Evolutionary conservation across 2,329 filamentous ascomycete species (phyloP), one percentile per base, ranked within the genome.

Genomic region (Fusarium euwallaceae): DNA sequence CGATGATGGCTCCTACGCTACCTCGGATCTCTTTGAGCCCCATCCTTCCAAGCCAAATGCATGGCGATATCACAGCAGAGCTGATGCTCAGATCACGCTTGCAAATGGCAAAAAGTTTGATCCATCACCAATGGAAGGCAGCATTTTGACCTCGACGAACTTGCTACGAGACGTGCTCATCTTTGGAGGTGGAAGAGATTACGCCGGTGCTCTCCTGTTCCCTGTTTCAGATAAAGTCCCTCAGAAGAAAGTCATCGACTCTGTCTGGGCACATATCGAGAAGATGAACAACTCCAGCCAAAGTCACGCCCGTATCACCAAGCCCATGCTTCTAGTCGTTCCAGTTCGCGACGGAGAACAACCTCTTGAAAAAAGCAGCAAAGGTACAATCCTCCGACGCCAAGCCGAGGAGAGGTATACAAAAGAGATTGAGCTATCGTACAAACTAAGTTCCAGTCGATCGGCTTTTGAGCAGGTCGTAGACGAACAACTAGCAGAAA

Each of bases 91-190:
- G 62, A 85, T 93, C 39, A 89, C 88, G 0, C 84, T 93, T 5
- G 83, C 89, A 11, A 93, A 91, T 8, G 91, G 92, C 3, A 92
- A 93, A 83, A 93, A 93, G 74, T 92, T 93, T 69, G 90, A 93
- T 73, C 91, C 91, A 1, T 87, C 88, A 2, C 88, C 89, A 0
- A 79, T 93, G 4, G 92, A 93, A 78, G 87, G 86, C 3, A 84
- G 84, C 0, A 86, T 93, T 6, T 80, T 85, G 1, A 83, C 86
- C 1, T 86, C 85, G 0, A 78, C 79, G 12, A 73, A 80, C 2
- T 32, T 87, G 1, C 74, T 92, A 1, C 78, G 83, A 3, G 90
- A 92, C 66, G 88, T 87, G 0, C 80, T 93, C 24, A 85, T 93
- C 11, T 92, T 93, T 75, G 92, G 92, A 0, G 87, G 87, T n/a